These are phyloP conservation scores for Cylindrotheca closterium DNA, from an alignment of 108 stramenopile genomes.

Conservation along the genomic window DNA sequence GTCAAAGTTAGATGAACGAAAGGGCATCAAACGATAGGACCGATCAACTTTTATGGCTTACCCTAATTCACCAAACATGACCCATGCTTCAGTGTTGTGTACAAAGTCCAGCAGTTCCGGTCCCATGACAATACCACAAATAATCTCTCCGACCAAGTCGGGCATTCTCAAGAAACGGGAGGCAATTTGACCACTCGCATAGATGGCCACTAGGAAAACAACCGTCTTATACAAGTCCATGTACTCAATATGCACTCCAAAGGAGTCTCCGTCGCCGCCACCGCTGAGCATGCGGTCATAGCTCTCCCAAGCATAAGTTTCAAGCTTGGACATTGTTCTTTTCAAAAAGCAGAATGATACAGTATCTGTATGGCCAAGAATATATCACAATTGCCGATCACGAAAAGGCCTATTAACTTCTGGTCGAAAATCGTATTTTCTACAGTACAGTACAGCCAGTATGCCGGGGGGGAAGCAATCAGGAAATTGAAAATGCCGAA, in stretches of 20 bases:
- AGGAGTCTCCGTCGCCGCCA: conserved; percentile 4
- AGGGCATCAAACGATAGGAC: background rate
- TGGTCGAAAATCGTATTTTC: no score
- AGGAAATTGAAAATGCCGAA: no score
- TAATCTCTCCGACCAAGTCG: conserved; percentile 77
- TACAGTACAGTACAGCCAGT: no score
- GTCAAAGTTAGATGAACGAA: background rate
- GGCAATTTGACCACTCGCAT: conserved; percentile 50
- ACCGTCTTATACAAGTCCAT: conserved; percentile 63
- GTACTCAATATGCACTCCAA: conserved; percentile 70
- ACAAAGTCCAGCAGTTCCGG: conserved; percentile 62
- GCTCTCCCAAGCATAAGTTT: background rate
- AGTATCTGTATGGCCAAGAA: no score
- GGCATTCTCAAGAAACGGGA: conserved; percentile 60
- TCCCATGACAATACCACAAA: conserved; percentile 71
- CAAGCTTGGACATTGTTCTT: background rate
- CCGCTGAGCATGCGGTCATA: background rate
- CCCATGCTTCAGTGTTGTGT: conserved; percentile 67
- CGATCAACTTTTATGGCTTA: no score
- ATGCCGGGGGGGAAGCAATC: no score
- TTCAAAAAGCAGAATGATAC: no score
- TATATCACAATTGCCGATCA: no score
- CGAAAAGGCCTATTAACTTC: no score
- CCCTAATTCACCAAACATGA: conserved; percentile 79
- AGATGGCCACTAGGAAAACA: conserved; percentile 66